Percentiles rank a stretch among this genome's conserved stretches.
phyloP scores from a whole-genome alignment of 495 filamentous ascomycete genomes.

The Penicillium maclennaniae region DNA sequence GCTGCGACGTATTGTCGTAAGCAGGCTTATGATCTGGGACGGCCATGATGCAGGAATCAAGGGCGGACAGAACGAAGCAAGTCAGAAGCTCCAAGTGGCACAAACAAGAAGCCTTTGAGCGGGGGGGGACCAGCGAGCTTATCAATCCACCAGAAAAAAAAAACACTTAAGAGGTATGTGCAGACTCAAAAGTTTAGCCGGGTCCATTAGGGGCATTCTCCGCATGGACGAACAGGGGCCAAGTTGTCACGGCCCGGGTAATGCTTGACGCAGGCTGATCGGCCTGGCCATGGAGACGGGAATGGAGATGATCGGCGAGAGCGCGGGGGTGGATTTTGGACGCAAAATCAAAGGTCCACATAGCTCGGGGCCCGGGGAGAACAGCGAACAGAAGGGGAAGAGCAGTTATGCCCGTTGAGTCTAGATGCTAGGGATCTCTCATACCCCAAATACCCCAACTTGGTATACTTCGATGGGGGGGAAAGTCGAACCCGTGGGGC shows the following conservation, averaged over 20 bases:
- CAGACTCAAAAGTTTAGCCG: not conserved
- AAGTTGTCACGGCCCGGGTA: not conserved
- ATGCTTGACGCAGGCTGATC: not conserved
- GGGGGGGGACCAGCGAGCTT: constrained; percentile 12
- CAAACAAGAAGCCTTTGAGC: not conserved
- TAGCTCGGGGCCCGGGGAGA: too few species aligned
- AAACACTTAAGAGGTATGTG: not conserved
- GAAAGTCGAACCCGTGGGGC: not conserved
- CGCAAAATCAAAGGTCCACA: too few species aligned
- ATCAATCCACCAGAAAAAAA: constrained; percentile 14
- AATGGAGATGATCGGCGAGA: not conserved
- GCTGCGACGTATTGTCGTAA: not conserved
- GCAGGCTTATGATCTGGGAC: constrained; percentile 13
- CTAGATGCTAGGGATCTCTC: not conserved
- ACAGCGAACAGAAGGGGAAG: too few species aligned
- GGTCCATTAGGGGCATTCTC: not conserved
- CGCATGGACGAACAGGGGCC: not conserved
- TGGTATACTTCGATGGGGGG: too few species aligned
- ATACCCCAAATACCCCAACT: not conserved
- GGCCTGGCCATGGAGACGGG: not conserved
- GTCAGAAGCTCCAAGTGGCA: not conserved
- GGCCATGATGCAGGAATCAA: constrained; percentile 12
- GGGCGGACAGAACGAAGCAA: not conserved
- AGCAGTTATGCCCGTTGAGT: too few species aligned
- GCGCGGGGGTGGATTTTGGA: too few species aligned